Conservation (phyloP, 2,329 filamentous ascomycete genomes). For the Thielaviopsis punctulata region DNA sequence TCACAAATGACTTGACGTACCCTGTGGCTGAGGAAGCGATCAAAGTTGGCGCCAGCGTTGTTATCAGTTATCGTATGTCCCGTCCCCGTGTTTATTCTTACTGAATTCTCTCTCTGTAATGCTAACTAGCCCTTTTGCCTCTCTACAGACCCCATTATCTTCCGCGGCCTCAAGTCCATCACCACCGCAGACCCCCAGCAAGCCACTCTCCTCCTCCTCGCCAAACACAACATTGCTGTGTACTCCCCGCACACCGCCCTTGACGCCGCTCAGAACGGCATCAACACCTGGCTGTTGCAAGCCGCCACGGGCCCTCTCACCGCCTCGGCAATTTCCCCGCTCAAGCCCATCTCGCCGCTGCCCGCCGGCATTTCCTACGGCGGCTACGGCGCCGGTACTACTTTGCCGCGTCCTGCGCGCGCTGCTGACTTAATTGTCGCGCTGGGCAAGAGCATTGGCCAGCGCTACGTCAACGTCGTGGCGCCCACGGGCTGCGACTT, state of each 20-base stretch:
- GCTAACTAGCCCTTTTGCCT: constrained; percentile 6
- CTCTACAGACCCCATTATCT: constrained; percentile 76
- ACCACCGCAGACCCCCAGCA: constrained; percentile 77
- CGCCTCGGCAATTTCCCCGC: constrained; percentile 17
- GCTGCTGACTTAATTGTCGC: constrained; percentile 29
- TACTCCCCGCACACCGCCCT: constrained; percentile 94
- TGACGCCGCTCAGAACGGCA: constrained; percentile 66
- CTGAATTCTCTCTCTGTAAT: not conserved
- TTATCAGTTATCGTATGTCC: constrained; percentile 67
- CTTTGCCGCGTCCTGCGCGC: constrained; percentile 22
- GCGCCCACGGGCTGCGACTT: constrained; percentile 30
- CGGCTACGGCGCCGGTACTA: constrained; percentile 36
- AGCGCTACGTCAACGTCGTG: constrained; percentile 34
- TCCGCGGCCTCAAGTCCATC: constrained; percentile 77
- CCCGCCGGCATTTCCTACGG: constrained; percentile 28
- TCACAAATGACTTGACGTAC: constrained; percentile 78
- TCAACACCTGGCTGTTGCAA: constrained; percentile 89
- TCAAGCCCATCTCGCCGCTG: constrained; percentile 26
- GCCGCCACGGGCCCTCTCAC: constrained; percentile 46
- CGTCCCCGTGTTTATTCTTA: not conserved
- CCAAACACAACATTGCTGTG: constrained; percentile 76
- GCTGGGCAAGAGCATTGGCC: constrained; percentile 51
- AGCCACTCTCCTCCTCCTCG: constrained; percentile 62
- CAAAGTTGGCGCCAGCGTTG: constrained; percentile 51
- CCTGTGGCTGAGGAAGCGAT: constrained; percentile 86